Percentiles rank a stretch among this genome's conserved stretches.
Evolutionary conservation across 352 stramenopile genomes (phyloP).

Genomic region (Globisporangium spiculum): DNA sequence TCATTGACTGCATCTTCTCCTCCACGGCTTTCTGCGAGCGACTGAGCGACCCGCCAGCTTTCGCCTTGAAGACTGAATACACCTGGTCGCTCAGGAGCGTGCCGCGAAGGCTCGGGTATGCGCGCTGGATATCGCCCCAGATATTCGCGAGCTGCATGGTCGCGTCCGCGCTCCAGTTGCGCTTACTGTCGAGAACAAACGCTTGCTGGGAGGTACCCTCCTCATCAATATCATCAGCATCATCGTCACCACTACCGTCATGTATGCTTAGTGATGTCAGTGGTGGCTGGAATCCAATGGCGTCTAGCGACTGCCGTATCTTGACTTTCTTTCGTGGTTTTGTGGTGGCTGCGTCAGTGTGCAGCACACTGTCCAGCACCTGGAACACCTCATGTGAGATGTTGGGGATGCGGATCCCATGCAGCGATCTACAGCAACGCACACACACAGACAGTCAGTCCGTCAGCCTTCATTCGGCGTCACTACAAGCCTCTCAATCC

Average conservation of each 20-base stretch:
- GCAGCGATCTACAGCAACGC: constrained; percentile 24
- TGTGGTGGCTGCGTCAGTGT: constrained; percentile 10
- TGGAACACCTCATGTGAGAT: constrained; percentile 56
- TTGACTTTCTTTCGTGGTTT: background rate
- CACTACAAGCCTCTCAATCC: background rate
- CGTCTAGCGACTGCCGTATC: background rate
- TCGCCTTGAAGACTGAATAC: constrained; percentile 48
- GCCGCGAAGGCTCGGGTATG: constrained; percentile 31
- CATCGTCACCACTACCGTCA: background rate
- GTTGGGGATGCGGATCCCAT: constrained; percentile 55
- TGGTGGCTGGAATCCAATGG: background rate
- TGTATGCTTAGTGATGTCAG: background rate
- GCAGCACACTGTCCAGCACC: constrained; percentile 54
- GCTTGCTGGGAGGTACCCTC: background rate
- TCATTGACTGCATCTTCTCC: constrained; percentile 79
- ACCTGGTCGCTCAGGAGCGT: constrained; percentile 48
- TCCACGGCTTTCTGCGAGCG: constrained; percentile 62
- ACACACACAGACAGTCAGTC: background rate
- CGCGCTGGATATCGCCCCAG: constrained; percentile 38
- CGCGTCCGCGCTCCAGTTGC: constrained; percentile 30
- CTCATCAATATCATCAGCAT: background rate
- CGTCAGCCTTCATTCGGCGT: background rate
- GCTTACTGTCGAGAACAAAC: background rate
- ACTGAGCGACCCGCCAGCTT: constrained; percentile 35
- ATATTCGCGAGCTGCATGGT: constrained; percentile 55